Evolutionary conservation across 2,329 filamentous ascomycete genomes (phyloP).

Genomic region (Orbilia ellipsospora): DNA sequence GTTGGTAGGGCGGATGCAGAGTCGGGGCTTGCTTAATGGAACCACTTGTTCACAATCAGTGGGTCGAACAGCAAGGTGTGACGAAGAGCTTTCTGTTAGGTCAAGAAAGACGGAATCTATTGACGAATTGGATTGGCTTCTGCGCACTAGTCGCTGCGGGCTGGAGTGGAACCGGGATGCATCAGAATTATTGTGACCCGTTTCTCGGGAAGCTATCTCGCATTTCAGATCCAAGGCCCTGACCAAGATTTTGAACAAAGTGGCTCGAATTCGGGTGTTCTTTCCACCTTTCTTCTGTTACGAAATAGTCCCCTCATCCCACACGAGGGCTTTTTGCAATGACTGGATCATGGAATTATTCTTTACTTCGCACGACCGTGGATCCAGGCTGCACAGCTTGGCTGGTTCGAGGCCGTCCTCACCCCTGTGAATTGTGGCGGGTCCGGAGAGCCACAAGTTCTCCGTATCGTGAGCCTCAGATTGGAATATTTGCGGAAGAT

Average conservation of each 20-base stretch:
- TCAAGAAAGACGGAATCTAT: conserved; percentile 15
- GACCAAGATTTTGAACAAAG: conserved; percentile 7
- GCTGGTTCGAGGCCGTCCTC: background rate
- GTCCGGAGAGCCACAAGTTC: conserved; percentile 30
- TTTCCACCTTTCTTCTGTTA: background rate
- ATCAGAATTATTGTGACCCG: conserved; percentile 35
- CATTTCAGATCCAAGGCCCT: conserved; percentile 13
- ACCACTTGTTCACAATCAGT: conserved; percentile 26
- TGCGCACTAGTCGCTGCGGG: conserved; percentile 31
- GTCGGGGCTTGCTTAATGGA: conserved; percentile 22
- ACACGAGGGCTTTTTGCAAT: background rate
- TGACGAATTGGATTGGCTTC: conserved; percentile 29
- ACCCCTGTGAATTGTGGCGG: conserved; percentile 37
- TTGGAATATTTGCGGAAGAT: conserved; percentile 47
- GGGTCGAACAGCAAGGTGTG: conserved; percentile 17
- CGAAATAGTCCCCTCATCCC: background rate
- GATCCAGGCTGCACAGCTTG: too few species aligned
- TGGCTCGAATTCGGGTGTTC: background rate
- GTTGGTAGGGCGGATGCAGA: conserved; percentile 10
- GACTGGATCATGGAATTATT: background rate
- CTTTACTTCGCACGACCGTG: background rate
- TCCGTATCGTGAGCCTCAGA: conserved; percentile 1
- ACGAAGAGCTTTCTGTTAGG: conserved; percentile 41
- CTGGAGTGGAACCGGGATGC: conserved; percentile 23
- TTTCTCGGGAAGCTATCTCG: conserved; percentile 52